Percentiles rank a stretch among this genome's conserved stretches.
phyloP scores from a whole-genome alignment of 768 basidiomycete species.

The Megacollybia marginata region DNA sequence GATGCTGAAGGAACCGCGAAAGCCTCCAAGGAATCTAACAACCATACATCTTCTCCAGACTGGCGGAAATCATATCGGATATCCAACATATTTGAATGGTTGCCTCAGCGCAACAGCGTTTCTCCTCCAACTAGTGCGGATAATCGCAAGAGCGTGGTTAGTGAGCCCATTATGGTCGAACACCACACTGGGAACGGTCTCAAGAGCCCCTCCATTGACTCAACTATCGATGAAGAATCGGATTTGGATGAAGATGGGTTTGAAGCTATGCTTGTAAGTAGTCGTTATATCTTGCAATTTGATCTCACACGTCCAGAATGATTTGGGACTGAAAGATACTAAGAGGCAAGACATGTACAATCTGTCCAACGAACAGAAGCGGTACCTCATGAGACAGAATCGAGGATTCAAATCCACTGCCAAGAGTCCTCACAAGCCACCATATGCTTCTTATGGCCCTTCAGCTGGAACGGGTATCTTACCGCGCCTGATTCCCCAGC shows the following conservation, averaged over 20 bases:
- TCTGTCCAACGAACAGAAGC: constrained; percentile 56
- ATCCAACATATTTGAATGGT: constrained; percentile 60
- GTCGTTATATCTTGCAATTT: neutral
- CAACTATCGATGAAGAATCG: constrained; percentile 22
- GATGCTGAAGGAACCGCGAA: constrained; percentile 62
- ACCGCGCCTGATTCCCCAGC: constrained; percentile 63
- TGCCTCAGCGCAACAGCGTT: constrained; percentile 34
- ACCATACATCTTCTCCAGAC: constrained; percentile 26
- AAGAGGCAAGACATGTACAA: constrained; percentile 56
- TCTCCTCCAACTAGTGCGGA: constrained; percentile 18
- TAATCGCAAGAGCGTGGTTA: constrained; percentile 52
- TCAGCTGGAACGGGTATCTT: constrained; percentile 49
- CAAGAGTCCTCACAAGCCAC: constrained; percentile 22
- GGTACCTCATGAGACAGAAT: constrained; percentile 55
- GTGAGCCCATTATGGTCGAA: constrained; percentile 60
- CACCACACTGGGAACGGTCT: constrained; percentile 29
- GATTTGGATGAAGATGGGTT: constrained; percentile 43
- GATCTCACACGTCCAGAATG: constrained; percentile 37
- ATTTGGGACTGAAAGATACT: constrained; percentile 66
- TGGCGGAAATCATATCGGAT: constrained; percentile 54
- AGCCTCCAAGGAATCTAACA: constrained; percentile 13
- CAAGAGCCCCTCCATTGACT: constrained; percentile 12
- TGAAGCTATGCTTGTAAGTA: constrained; percentile 58
- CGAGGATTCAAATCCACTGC: constrained; percentile 29
- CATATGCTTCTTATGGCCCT: constrained; percentile 46